A percentile compares a stretch with the other conserved stretches of the same genome.
Evolutionary conservation across 768 basidiomycete genomes (phyloP).

Genomic region (Phlebiopsis flavidoalba): DNA sequence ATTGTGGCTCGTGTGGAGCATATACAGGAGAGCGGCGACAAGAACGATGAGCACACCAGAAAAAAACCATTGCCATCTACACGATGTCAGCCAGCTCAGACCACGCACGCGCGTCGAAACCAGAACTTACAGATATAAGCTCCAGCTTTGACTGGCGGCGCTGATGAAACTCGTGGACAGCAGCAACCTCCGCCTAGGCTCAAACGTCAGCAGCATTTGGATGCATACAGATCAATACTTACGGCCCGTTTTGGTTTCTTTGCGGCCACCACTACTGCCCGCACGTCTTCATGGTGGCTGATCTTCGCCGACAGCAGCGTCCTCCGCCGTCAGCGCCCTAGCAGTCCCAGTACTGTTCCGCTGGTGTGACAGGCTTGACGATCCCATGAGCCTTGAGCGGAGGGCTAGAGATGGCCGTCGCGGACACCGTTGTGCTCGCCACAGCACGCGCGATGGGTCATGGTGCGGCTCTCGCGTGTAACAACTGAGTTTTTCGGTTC

Average conservation of each 20-base stretch:
- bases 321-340: slow-evolving; percentile 62
- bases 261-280: slow-evolving; percentile 31
- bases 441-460: slow-evolving; percentile 13
- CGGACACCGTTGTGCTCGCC: neutral
- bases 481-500: neutral
- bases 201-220: neutral
- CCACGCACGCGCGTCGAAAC: neutral
- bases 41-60: slow-evolving; percentile 27
- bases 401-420: neutral
- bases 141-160: slow-evolving; percentile 47
- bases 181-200: slow-evolving; percentile 39
- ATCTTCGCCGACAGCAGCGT: slow-evolving; percentile 46
- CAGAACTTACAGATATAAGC: slow-evolving; percentile 42
- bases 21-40: slow-evolving; percentile 16
- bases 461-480: slow-evolving; percentile 13
- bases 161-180: slow-evolving; percentile 37
- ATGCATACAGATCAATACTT: slow-evolving; percentile 12
- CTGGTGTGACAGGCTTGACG: slow-evolving; percentile 4
- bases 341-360: slow-evolving; percentile 66
- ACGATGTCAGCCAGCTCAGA: neutral
- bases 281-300: slow-evolving; percentile 46
- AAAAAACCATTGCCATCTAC: neutral
- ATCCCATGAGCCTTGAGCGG: neutral
- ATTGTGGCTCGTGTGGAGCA: neutral
- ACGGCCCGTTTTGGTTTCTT: slow-evolving; percentile 47